Evolutionary conservation across 441 rosid genomes (phyloP).

Genomic region (Euphorbia celastroides): DNA sequence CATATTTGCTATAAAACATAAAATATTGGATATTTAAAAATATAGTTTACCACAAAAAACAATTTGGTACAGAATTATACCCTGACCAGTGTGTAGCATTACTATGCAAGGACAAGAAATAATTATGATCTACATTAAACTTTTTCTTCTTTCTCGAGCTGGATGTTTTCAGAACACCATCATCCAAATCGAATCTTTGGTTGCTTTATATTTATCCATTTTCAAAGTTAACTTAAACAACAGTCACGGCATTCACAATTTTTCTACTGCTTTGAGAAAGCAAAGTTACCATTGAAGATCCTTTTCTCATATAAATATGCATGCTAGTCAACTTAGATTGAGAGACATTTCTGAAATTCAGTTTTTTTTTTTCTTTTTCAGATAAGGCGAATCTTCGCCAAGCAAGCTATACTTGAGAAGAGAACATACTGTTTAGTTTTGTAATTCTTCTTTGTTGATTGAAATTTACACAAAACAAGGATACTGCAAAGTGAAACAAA

Average conservation of each 20-base stretch:
- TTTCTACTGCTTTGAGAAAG: not conserved
- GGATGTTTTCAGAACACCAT: not conserved
- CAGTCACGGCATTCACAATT: not conserved
- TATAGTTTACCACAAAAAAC: conserved; percentile 1
- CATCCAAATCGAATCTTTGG: not conserved
- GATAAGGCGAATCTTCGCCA: no score
- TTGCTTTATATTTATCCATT: not conserved
- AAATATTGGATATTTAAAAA: not conserved
- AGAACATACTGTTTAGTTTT: no score
- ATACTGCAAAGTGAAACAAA: conserved; percentile 3
- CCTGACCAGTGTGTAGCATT: not conserved
- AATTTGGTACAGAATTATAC: not conserved
- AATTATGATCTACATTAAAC: not conserved
- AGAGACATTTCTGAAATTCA: no score
- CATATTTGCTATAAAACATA: conserved; percentile 60
- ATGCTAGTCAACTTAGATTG: not conserved
- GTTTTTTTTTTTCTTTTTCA: no score
- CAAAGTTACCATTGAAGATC: not conserved
- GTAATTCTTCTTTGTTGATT: not conserved
- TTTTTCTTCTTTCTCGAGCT: not conserved
- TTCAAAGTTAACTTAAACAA: conserved; percentile 1
- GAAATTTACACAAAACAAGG: not conserved
- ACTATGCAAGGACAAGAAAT: not conserved
- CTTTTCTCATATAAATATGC: not conserved
- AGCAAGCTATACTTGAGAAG: no score